phyloP scores from a whole-genome alignment of 345 rosid genomes.

The Syzygium grande region DNA sequence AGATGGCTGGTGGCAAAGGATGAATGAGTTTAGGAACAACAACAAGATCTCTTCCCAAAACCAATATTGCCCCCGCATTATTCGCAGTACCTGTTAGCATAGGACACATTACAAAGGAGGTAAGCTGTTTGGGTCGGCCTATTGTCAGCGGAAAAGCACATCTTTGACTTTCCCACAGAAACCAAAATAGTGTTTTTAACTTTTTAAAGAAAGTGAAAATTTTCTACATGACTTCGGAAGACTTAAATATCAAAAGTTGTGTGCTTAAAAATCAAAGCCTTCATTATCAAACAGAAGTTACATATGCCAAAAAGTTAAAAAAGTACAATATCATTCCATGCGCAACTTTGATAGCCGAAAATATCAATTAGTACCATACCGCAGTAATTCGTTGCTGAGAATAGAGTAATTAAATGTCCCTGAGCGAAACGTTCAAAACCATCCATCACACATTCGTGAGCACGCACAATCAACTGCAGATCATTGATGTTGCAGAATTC shows the following conservation, averaged over 20 bases:
- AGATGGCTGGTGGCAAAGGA: constrained; percentile 92
- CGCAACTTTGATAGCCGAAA: not conserved
- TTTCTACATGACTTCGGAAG: not conserved
- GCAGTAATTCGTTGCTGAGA: constrained; percentile 95
- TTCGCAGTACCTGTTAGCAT: constrained; percentile 76
- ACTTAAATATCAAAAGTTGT: not conserved
- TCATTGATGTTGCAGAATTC: constrained; percentile 98
- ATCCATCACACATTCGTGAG: constrained; percentile 99
- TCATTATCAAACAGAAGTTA: not conserved
- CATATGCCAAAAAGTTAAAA: not conserved
- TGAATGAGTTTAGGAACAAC: constrained; percentile 96
- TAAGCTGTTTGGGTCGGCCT: not conserved
- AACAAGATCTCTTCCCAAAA: constrained; percentile 97
- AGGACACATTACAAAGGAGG: not conserved
- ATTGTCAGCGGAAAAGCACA: not conserved
- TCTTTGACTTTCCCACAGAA: not conserved
- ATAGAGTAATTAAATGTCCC: constrained; percentile 94
- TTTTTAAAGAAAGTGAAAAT: not conserved
- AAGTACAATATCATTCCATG: not conserved
- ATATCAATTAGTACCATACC: constrained; percentile 31
- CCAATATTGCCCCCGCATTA: constrained; percentile 97
- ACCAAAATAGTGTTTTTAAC: not conserved
- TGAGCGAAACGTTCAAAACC: constrained; percentile 98
- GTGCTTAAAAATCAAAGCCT: not conserved
- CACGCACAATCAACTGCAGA: constrained; percentile 95